Evolutionary conservation across 495 filamentous ascomycete species (phyloP).

Genomic region (Usnea hakonensis): DNA sequence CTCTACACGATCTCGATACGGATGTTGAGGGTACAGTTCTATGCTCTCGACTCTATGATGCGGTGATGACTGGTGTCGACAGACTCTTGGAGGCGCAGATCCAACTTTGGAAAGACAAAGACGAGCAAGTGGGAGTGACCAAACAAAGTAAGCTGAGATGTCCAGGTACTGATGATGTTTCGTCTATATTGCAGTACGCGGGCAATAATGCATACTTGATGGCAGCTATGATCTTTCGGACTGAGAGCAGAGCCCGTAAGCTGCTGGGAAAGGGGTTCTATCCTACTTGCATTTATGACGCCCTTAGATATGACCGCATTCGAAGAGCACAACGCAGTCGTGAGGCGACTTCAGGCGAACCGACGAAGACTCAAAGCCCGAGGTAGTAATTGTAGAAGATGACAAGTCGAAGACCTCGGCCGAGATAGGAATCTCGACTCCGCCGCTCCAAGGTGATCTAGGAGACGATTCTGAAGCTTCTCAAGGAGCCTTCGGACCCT

Average conservation of each 20-base stretch:
- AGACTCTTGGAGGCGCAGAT: not conserved
- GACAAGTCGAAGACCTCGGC: not conserved
- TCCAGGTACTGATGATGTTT: not conserved
- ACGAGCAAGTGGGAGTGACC: not conserved
- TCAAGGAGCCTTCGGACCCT: not conserved
- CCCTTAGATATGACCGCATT: not conserved
- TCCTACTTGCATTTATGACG: not conserved
- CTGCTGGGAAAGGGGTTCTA: not conserved
- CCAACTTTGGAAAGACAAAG: not conserved
- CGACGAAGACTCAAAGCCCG: not conserved
- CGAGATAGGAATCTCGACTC: not conserved
- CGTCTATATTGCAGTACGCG: not conserved
- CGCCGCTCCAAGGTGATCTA: not conserved
- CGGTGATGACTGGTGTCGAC: not conserved
- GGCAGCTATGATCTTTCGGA: not conserved
- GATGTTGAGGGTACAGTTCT: not conserved
- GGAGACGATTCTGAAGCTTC: not conserved
- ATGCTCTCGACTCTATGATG: not conserved
- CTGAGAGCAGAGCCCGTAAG: not conserved
- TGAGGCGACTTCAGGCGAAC: not conserved
- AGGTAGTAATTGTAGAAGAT: not conserved
- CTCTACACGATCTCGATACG: not conserved
- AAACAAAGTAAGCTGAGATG: not conserved
- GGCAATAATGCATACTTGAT: not conserved
- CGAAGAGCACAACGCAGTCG: not conserved